Evolutionary conservation across 495 filamentous ascomycete species (phyloP), one percentile per base, ranked within the genome.

Genomic region (Paragyromitra xinjiangensis): DNA sequence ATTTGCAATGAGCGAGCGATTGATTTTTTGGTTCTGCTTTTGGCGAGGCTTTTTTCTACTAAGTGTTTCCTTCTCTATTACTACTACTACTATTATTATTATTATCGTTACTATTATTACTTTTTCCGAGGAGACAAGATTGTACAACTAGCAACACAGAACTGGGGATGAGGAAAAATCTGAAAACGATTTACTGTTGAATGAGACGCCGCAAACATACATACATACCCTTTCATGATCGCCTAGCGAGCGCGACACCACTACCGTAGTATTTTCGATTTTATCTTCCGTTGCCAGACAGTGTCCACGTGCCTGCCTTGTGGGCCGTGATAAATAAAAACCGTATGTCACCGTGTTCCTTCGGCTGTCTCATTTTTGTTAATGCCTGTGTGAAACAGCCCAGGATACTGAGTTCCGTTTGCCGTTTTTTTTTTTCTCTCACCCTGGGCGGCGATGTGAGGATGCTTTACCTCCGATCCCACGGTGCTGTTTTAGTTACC

Each of bases 351-450:
- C 51, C 71, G 14, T 58, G 61, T 65, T 65, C 65, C 55, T 68
- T 72, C 68, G 67, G 58, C 29, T 72, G 73, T 72, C 42, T 72
- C 61, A 77, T 40, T 76, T 44, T n/a, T 71, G 12, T 42, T 8
- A 73, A 66, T 73, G 45, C 40, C 50, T 65, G 42, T 72, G 61
- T 77, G 74, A 73, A 77, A 77, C 74, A 73, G 29, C 22, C 22
- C 26, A 59, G 48, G 61, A 56, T 48, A 62, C 56, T 69, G 61
- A 66, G 70, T 77, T 45, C 73, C 74, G 74, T 77, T 65, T 72
- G 61, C 69, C 73, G 66, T 75, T 58, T 65, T 66, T 61, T 58
- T 71, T 34, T 58, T 56, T 34, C 53, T 74, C 26, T 62, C 26
- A 16, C 42, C 48, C 58, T 56, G n/a, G 22, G 44, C 45, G 58